A percentile compares a stretch with the other conserved stretches of the same genome.
Conservation (phyloP, 768 basidiomycete genomes). For the Pulveroboletus frians region DNA sequence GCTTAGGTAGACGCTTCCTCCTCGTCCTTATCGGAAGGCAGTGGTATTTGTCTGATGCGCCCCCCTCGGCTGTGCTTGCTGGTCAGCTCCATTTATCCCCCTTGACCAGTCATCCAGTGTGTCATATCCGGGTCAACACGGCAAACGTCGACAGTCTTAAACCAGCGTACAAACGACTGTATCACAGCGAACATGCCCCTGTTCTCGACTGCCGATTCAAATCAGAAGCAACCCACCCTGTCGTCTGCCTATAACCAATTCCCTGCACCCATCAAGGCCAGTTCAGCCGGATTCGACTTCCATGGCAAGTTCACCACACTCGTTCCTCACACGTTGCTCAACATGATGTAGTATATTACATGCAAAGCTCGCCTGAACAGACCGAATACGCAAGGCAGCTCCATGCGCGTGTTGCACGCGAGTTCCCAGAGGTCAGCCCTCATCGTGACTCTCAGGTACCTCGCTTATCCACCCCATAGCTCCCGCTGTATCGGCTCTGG, state of each 20-base stretch:
- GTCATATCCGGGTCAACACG: too few relatives aligned
- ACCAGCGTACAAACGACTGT: too few relatives aligned
- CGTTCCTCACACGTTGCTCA: neutral
- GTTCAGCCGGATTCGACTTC: slow-evolving; percentile 66
- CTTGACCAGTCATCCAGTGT: too few relatives aligned
- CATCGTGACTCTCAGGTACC: neutral
- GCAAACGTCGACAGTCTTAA: too few relatives aligned
- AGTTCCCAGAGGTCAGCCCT: slow-evolving; percentile 61
- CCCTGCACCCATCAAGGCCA: slow-evolving; percentile 47
- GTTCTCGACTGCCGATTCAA: neutral
- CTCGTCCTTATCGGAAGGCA: too few relatives aligned
- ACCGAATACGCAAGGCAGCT: slow-evolving; percentile 47
- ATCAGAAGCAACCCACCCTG: slow-evolving; percentile 15
- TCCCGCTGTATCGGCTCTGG: slow-evolving; percentile 58
- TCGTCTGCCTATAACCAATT: slow-evolving; percentile 53
- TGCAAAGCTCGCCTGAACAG: slow-evolving; percentile 41
- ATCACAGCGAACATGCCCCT: too few relatives aligned
- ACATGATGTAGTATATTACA: slow-evolving; percentile 52
- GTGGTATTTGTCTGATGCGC: too few relatives aligned
- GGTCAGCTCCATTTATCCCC: too few relatives aligned
- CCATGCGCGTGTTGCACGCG: slow-evolving; percentile 53
- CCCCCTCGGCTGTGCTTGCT: too few relatives aligned
- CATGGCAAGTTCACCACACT: slow-evolving; percentile 43
- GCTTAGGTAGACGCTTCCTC: too few relatives aligned
- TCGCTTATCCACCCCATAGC: slow-evolving; percentile 30